These are phyloP conservation scores for Termitomyces sp. DNA, from an alignment of 768 basidiomycete genomes.

Conservation along the genomic window DNA sequence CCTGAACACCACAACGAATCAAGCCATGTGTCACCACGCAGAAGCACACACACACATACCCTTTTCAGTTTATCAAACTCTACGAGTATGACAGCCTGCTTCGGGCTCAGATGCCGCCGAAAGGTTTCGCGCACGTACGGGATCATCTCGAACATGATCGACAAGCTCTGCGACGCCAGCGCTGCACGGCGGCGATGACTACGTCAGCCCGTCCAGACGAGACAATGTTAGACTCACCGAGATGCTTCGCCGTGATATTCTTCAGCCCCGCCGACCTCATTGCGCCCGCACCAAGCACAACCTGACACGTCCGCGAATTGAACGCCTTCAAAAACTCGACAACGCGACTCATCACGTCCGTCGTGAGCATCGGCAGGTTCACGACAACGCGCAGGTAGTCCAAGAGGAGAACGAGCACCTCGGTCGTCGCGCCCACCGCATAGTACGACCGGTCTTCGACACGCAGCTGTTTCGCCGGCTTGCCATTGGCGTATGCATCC, in stretches of 20 bases:
- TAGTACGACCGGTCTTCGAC: slow-evolving; percentile 86
- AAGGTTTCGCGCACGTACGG: slow-evolving; percentile 96
- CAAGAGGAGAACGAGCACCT: slow-evolving; percentile 61
- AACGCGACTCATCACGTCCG: slow-evolving; percentile 89
- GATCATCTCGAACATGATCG: slow-evolving; percentile 89
- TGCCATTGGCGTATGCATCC: not conserved
- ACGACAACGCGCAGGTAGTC: slow-evolving; percentile 88
- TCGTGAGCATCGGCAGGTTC: slow-evolving; percentile 84
- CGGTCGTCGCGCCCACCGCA: slow-evolving; percentile 78
- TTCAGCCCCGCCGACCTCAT: slow-evolving; percentile 97
- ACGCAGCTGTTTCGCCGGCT: slow-evolving; percentile 48
- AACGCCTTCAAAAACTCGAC: slow-evolving; percentile 97
- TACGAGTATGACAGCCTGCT: slow-evolving; percentile 93
- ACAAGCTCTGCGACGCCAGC: slow-evolving; percentile 92
- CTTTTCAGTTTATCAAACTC: slow-evolving; percentile 99
- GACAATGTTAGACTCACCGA: slow-evolving; percentile 48
- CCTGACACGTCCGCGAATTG: slow-evolving; percentile 97
- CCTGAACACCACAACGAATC: slow-evolving; percentile 36
- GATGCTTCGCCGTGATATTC: slow-evolving; percentile 97
- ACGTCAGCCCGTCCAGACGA: not conserved
- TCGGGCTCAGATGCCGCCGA: slow-evolving; percentile 86
- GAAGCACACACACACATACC: slow-evolving; percentile 54
- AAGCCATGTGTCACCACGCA: not conserved
- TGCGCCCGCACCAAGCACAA: slow-evolving; percentile 97
- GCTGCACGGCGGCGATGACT: slow-evolving; percentile 39